Conservation (phyloP, 2,329 filamentous ascomycete species). For the Ceratocystis huliohia region DNA sequence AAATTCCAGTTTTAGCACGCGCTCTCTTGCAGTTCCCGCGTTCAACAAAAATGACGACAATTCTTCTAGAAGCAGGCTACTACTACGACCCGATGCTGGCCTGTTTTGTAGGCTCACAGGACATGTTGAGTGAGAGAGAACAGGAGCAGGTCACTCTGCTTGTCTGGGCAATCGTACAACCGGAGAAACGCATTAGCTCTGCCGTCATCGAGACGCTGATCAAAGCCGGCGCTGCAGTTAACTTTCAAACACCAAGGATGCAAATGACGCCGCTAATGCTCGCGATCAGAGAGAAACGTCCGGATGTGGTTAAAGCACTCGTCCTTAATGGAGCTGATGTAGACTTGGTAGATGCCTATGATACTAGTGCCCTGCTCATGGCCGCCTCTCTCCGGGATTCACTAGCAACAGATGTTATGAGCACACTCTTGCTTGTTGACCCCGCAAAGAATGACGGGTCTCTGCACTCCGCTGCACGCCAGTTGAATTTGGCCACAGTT, state of each 20-base stretch:
- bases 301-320: constrained; percentile 45
- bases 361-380: constrained; percentile 48
- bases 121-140: constrained; percentile 33
- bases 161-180: constrained; percentile 49
- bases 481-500: constrained; percentile 45
- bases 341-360: constrained; percentile 43
- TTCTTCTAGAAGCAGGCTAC: constrained; percentile 44
- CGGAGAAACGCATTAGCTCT: constrained; percentile 50
- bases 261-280: constrained; percentile 47
- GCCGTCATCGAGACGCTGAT: constrained; percentile 45
- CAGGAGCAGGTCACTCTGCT: constrained; percentile 46
- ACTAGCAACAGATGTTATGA: constrained; percentile 41
- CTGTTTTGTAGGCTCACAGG: constrained; percentile 27
- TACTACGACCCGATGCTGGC: constrained; percentile 40
- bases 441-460: constrained; percentile 52
- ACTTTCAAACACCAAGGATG: constrained; percentile 31
- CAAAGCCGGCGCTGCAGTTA: constrained; percentile 42
- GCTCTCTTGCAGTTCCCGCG: constrained; percentile 44
- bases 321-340: constrained; percentile 47
- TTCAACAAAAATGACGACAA: constrained; percentile 39
- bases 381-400: constrained; percentile 44
- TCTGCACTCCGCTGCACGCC: constrained; percentile 50
- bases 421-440: constrained; percentile 41
- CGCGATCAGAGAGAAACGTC: constrained; percentile 42
- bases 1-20: constrained; percentile 36